These are phyloP conservation scores for Aspergillus haitiensis DNA, from an alignment of 495 filamentous ascomycete genomes.

Conservation along the genomic window DNA sequence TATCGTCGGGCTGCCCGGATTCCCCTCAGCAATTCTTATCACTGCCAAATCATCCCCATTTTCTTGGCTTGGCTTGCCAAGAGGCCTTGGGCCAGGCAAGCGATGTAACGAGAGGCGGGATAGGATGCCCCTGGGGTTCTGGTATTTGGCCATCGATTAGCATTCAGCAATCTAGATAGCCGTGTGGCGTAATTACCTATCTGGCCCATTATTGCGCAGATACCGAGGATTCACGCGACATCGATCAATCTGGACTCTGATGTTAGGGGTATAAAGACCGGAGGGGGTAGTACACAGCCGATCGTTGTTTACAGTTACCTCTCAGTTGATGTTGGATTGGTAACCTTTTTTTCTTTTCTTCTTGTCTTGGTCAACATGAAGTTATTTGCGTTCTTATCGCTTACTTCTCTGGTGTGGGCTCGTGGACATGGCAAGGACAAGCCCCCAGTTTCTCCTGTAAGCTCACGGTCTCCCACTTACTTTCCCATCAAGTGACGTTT, in stretches of 20 bases:
- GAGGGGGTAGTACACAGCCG: background rate
- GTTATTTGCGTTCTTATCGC: background rate
- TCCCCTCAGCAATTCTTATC: constrained; percentile 10
- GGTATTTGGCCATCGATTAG: background rate
- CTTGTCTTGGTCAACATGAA: background rate
- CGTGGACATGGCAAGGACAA: background rate
- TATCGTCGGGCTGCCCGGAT: background rate
- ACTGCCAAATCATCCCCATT: background rate
- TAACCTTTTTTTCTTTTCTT: background rate
- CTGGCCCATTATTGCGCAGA: background rate
- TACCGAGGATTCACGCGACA: background rate
- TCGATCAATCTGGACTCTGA: no score
- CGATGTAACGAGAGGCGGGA: constrained; percentile 18
- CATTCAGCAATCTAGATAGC: background rate
- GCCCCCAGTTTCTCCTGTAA: background rate
- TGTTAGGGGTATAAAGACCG: no score
- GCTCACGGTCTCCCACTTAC: background rate
- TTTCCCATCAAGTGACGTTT: background rate
- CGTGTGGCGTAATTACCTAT: background rate
- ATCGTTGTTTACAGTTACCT: background rate
- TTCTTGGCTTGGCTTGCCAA: constrained; percentile 6
- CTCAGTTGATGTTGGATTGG: background rate
- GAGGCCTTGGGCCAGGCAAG: constrained; percentile 9
- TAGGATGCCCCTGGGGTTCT: background rate
- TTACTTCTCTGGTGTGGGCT: background rate